A percentile compares a stretch with the other conserved stretches of the same genome.
Evolutionary conservation across 257 asterid genomes (phyloP).

Genomic region (Fraxinus americana): DNA sequence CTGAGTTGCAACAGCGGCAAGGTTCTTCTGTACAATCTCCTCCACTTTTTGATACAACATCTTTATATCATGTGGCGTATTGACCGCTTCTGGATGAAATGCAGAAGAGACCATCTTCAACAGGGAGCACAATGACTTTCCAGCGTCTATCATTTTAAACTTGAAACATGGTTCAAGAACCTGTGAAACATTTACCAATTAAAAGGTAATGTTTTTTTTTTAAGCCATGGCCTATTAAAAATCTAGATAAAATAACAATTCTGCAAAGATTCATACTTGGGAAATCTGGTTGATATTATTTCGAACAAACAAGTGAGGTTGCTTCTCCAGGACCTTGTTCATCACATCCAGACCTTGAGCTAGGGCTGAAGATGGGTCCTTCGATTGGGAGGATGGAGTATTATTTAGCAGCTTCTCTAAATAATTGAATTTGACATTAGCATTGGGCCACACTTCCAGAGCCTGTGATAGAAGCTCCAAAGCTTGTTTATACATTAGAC

Average conservation of each 20-base stretch:
- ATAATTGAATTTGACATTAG: constrained; percentile 97
- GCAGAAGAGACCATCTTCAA: constrained; percentile 93
- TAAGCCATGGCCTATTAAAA: constrained; percentile 17
- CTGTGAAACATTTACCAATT: constrained; percentile 44
- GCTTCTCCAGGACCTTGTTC: constrained; percentile 98
- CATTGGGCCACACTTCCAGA: constrained; percentile 99
- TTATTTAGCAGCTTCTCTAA: constrained; percentile 94
- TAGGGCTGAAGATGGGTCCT: constrained; percentile 97
- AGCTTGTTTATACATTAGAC: constrained; percentile 97
- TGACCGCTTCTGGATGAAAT: constrained; percentile 82
- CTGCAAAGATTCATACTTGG: constrained; percentile 56
- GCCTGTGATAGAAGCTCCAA: constrained; percentile 95
- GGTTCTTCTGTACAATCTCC: constrained; percentile 97
- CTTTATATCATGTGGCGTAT: constrained; percentile 83
- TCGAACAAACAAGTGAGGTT: constrained; percentile 92
- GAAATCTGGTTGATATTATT: constrained; percentile 91
- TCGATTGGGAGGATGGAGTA: constrained; percentile 93
- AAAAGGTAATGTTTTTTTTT: constrained; percentile 13
- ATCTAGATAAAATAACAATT: constrained; percentile 26
- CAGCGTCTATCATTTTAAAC: constrained; percentile 98
- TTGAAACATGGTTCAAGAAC: constrained; percentile 98
- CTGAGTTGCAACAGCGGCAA: constrained; percentile 89
- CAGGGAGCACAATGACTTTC: constrained; percentile 89
- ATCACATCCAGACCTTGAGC: constrained; percentile 99
- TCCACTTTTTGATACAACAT: constrained; percentile 92